Evolutionary conservation across 2,329 filamentous ascomycete species (phyloP).

Genomic region (Pyrenochaeta sp.): DNA sequence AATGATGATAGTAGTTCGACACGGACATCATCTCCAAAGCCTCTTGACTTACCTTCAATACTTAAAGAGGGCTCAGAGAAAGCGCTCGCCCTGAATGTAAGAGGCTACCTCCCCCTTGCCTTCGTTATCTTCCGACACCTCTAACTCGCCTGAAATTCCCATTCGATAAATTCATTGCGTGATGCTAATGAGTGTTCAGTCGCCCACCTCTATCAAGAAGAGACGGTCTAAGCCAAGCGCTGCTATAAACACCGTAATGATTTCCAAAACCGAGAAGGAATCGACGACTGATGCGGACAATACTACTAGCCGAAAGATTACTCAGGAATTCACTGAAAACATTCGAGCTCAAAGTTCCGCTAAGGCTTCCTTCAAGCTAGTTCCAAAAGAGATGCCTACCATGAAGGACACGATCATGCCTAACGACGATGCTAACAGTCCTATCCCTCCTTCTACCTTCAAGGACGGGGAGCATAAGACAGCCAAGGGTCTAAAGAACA

Average conservation of each 20-base stretch:
- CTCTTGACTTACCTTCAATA: conserved; percentile 9
- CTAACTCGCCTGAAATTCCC: too few species aligned
- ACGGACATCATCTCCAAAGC: conserved; percentile 17
- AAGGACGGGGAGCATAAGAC: background rate
- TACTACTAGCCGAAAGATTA: background rate
- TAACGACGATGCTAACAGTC: background rate
- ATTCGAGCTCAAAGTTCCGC: background rate
- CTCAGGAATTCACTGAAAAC: background rate
- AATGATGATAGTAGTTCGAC: conserved; percentile 19
- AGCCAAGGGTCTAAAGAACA: background rate
- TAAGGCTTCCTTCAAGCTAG: background rate
- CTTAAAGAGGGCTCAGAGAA: too few species aligned
- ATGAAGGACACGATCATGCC: background rate
- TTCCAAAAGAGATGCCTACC: background rate
- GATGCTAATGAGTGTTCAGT: too few species aligned
- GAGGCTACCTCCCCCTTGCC: too few species aligned
- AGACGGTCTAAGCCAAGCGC: conserved; percentile 4
- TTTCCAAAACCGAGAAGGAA: background rate
- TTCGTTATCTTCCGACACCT: too few species aligned
- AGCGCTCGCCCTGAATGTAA: too few species aligned
- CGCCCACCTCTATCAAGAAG: too few species aligned
- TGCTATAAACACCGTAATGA: background rate
- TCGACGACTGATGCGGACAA: background rate
- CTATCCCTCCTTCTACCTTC: background rate
- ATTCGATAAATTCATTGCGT: too few species aligned